Conservation (phyloP, 2,329 filamentous ascomycete species). For the Phymatotrichopsis omnivora region DNA sequence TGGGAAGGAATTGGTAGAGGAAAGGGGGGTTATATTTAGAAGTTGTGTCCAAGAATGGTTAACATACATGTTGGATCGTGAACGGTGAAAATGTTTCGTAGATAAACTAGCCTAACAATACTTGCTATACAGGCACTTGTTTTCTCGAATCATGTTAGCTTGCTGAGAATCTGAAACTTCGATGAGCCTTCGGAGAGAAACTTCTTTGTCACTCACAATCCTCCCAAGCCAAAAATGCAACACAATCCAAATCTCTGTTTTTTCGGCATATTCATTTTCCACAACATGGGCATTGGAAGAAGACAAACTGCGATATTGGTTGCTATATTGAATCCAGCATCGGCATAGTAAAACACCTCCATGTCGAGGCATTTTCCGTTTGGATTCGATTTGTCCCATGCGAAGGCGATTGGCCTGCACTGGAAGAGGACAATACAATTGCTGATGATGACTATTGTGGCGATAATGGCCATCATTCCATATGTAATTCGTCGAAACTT, state of each 20-base stretch:
- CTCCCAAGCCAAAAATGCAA: constrained; percentile 43
- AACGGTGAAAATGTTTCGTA: constrained; percentile 38
- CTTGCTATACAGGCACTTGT: constrained; percentile 40
- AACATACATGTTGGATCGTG: constrained; percentile 33
- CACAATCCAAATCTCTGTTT: constrained; percentile 42
- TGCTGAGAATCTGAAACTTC: background rate
- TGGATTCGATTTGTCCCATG: constrained; percentile 21
- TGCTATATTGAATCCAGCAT: constrained; percentile 50
- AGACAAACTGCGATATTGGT: constrained; percentile 49
- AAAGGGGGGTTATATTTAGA: no score
- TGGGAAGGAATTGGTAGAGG: background rate
- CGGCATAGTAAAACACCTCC: constrained; percentile 43
- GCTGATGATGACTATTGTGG: constrained; percentile 37
- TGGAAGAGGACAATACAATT: constrained; percentile 41
- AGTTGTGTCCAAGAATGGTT: no score
- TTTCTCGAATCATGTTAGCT: constrained; percentile 4
- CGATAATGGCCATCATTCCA: constrained; percentile 38
- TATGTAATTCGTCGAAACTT: constrained; percentile 29
- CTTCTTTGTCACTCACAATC: no score
- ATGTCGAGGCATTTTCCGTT: constrained; percentile 40
- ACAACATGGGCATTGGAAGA: constrained; percentile 43
- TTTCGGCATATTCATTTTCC: constrained; percentile 40
- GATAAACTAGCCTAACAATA: constrained; percentile 41
- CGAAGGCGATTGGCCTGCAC: constrained; percentile 35
- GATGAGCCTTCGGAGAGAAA: background rate